Percentiles rank a stretch among this genome's conserved stretches.
Conservation (phyloP, 1,284 basidiomycete genomes). For the Marasmius fiardii region DNA sequence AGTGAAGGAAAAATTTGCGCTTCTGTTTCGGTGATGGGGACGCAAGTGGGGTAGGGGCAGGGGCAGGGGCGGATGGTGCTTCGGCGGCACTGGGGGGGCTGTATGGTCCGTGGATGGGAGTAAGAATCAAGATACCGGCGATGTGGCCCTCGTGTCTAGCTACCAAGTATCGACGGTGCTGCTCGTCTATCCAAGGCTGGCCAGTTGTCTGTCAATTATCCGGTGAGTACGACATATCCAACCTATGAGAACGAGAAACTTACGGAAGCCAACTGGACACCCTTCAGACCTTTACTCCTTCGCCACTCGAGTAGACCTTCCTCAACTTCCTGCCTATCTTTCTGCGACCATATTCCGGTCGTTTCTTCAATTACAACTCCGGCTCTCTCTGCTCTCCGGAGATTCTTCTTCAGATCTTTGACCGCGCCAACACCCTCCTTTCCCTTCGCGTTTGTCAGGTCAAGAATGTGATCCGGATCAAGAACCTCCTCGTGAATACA, state of each 20-base stretch:
- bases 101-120: constrained; percentile 29
- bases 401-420: constrained; percentile 46
- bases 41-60: neutral
- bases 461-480: constrained; percentile 36
- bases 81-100: neutral
- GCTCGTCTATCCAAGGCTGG: constrained; percentile 41
- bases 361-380: constrained; percentile 33
- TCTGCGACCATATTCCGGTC: constrained; percentile 29
- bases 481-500: constrained; percentile 44
- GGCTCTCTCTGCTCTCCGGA: constrained; percentile 35
- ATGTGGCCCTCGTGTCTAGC: constrained; percentile 30
- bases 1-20: neutral
- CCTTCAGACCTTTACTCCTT: constrained; percentile 24
- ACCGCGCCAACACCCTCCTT: constrained; percentile 31
- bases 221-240: neutral
- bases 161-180: constrained; percentile 42
- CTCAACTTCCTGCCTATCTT: constrained; percentile 32
- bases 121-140: constrained; percentile 40
- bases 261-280: constrained; percentile 40
- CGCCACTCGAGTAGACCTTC: constrained; percentile 39
- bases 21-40: too few species aligned
- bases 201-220: constrained; percentile 28
- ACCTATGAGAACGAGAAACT: constrained; percentile 3
- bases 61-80: neutral
- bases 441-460: constrained; percentile 31